Evolutionary conservation across 257 asterid species (phyloP), one percentile per base, ranked within the genome.

Genomic region (Fraxinus americana): DNA sequence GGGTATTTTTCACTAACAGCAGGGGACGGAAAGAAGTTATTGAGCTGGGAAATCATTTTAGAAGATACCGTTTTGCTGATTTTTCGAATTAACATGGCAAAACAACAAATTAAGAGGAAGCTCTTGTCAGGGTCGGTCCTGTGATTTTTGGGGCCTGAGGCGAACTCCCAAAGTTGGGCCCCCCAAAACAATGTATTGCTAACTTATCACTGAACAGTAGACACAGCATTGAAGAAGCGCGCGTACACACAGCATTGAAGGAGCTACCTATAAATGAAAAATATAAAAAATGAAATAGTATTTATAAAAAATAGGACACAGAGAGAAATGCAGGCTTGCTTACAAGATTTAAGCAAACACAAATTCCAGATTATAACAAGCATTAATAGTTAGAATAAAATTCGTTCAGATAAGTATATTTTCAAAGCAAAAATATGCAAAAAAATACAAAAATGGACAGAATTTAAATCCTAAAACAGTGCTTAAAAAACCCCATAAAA

Each of bases 31-130:
- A 81, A 70, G 38, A 67, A 63, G 17, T 63, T 77, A 76, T 81
- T 75, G 67, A 86, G 79, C 45, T 84, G 87, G 43, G 70, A 39
- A 35, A 79, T 80, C 92, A 90, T 88, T 59, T 78, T 67, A 16
- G 80, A 80, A 54, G 78, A 80, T 3, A 70, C 21, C 45, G 61
- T 70, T 41, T 57, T 70, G 77, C 83, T 77, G 39, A 77, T 35
- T 83, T 39, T 83, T 73, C 80, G 85, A 75, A 83, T 63, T 68
- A 84, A 78, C 92, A 88, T 85, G 41, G 74, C 69, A 63, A 63
- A 23, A 8, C 34, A 23, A 25, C 17, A 63, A 13, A 19, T n/a
- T n/a, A 19, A 54, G 65, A 54, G 27, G 65, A 19, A 48, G 4
- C 17, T 12, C 54, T 17, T 19, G 63, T 29, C 30, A 29, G 30